Base-by-base conservation (phyloP, 345 rosid species). In the Excoecaria cochinchinensis region DNA sequence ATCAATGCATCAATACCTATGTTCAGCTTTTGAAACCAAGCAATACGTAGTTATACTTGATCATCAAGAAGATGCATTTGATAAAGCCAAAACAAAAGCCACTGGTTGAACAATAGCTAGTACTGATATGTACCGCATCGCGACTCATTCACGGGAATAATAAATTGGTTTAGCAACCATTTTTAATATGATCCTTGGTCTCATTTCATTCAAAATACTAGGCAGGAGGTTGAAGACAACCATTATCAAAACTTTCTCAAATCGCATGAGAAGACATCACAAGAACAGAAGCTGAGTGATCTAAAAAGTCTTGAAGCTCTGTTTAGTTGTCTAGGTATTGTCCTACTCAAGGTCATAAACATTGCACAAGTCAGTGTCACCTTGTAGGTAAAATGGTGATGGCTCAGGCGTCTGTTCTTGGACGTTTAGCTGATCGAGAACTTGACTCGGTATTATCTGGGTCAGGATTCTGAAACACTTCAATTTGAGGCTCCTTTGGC, bases 391-490 rank as follows among this genome's bases (percentile, higher is more conserved):
- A 22, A 60, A 47, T 67, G 80, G 65, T 10, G 68, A 25, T 67
- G 46, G 75, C 42, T 82, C 85, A 85, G 69, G 80, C 79, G 69
- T 84, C 76, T 5, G 63, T 80, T 90, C 89, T 88, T 50, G 78
- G 81, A 62, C 90, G 93, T 85, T 93, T 90, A 67, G 89, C 46
- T 59, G 78, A 72, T 52, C 75, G 90, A 12, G 78, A 81, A 73
- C 73, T 80, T 69, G 82, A 74, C 69, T 77, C 79, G 0, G 52
- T 5, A 68, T 60, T 52, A 66, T 75, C 79, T 67, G 76, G 76
- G 71, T 79, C 75, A 14, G 81, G 69, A 71, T 55, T 75, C 72
- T 66, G 81, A 2, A 74, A 17, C 59, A 77, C 78, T 75, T 72
- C 79, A 39, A 76, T 21, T 64, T 71, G 82, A 4, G 78, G 52